Base-by-base conservation (phyloP, 2,329 filamentous ascomycete genomes). In the Neurospora sp. region DNA sequence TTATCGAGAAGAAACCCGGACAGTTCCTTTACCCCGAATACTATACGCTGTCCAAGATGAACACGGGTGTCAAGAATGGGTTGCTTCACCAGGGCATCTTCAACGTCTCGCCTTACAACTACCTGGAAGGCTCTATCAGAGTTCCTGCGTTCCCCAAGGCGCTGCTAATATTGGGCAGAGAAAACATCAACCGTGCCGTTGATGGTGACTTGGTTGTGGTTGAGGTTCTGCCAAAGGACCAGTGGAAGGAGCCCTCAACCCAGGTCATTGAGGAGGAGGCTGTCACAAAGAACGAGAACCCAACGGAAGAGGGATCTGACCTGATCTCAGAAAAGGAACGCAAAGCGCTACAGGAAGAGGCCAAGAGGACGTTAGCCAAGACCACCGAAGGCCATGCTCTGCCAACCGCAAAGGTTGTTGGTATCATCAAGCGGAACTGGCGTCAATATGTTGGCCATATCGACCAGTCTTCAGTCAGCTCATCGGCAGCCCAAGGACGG, bases 101-200 rank as follows among this genome's bases (percentile, higher is more conserved):
- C 83, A 97, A 94, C 77, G 93, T 98, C 37, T 98, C 96, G 8
- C 92, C 93, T 0, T 99, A 98, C 84, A 99, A 99, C 82, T 99
- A 98, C 76, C 85, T 99, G 11, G 96, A 99, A 79, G 96, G 93
- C 1, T 93, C 93, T 0, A 91, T 98, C 72, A 91, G 95, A 75
- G 93, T 97, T 0, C 89, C 94, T 0, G 89, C 94, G 4, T 99
- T 99, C 76, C 91, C 96, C 71, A 96, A 96, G 76, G 87, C 93
- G 1, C 86, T 99, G 38, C 85, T 99, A 17, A 87, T 99, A 66
- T 85, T 98, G 17, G 96, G 96, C 12, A 88, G 96, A 71, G 96
- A 99, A 77, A 97, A 96, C 80, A 97, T 97, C 83, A 99, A 98
- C 81, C 88, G 96, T 74, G 89, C 95, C 33, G 90, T 99, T 23